phyloP scores from a whole-genome alignment of 352 stramenopile species.

The Thraustochytrium sp. region DNA sequence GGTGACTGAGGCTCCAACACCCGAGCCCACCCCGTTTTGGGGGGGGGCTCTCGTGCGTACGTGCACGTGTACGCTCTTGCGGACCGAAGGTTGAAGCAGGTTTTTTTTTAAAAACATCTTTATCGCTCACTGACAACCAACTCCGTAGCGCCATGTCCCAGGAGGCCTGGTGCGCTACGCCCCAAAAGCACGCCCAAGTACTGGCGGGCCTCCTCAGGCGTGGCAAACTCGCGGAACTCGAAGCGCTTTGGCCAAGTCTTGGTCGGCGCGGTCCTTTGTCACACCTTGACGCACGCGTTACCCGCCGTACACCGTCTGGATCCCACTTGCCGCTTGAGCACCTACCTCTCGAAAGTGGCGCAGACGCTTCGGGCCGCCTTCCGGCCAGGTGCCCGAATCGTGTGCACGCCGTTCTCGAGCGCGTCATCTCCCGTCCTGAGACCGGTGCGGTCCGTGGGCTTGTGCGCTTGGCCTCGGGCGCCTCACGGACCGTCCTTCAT shows the following conservation, averaged over 20 bases:
- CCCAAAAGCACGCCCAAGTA: slow-evolving; percentile 72
- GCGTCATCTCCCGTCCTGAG: slow-evolving; percentile 65
- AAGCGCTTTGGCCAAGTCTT: slow-evolving; percentile 85
- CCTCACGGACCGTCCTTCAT: too few species aligned
- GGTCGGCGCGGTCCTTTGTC: slow-evolving; percentile 84
- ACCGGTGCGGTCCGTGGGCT: too few species aligned
- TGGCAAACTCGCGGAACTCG: slow-evolving; percentile 90
- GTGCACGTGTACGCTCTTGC: too few species aligned
- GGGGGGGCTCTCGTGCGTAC: too few species aligned
- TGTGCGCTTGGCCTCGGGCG: too few species aligned
- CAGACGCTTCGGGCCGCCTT: slow-evolving; percentile 90
- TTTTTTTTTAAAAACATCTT: neutral
- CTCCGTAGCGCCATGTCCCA: slow-evolving; percentile 82
- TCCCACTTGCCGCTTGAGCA: slow-evolving; percentile 90
- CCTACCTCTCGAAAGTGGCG: slow-evolving; percentile 86
- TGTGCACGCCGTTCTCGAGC: slow-evolving; percentile 47
- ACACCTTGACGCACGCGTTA: slow-evolving; percentile 81
- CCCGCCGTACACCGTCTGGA: slow-evolving; percentile 45
- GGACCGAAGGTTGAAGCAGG: too few species aligned
- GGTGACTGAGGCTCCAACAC: too few species aligned
- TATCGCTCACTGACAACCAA: neutral
- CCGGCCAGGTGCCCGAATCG: slow-evolving; percentile 76
- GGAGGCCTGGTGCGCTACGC: slow-evolving; percentile 91
- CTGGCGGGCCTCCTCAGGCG: slow-evolving; percentile 75
- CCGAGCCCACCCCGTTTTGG: too few species aligned